Percentiles rank a stretch among this genome's conserved stretches.
Evolutionary conservation across 495 filamentous ascomycete genomes (phyloP).

Genomic region (Pyronema omphalodes): DNA sequence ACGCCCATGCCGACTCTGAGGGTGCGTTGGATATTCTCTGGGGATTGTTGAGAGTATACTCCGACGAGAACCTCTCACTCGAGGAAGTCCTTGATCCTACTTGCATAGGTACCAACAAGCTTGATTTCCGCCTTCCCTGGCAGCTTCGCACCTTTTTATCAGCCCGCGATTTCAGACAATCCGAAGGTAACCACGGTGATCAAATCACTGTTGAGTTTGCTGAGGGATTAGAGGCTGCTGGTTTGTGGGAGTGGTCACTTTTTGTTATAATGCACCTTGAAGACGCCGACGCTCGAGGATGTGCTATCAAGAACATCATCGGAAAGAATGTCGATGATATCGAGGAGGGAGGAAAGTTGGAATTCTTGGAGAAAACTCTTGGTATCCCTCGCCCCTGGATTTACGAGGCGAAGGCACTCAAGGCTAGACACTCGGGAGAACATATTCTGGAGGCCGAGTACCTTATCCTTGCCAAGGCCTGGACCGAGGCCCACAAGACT

Average conservation of each 20-base stretch:
- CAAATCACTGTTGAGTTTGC: constrained; percentile 51
- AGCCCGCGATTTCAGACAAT: constrained; percentile 35
- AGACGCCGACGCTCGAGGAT: constrained; percentile 40
- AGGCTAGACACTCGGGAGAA: constrained; percentile 47
- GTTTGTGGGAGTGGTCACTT: constrained; percentile 47
- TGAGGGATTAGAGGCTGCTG: constrained; percentile 46
- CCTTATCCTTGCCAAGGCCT: constrained; percentile 55
- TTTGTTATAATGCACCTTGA: constrained; percentile 66
- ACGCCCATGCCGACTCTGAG: constrained; percentile 11
- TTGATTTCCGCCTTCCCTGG: constrained; percentile 62
- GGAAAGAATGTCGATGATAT: constrained; percentile 43
- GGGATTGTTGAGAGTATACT: constrained; percentile 65
- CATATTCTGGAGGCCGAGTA: constrained; percentile 46
- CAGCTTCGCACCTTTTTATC: constrained; percentile 46
- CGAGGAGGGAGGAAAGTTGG: constrained; percentile 29
- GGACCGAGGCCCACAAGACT: constrained; percentile 64
- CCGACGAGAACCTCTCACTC: constrained; percentile 33
- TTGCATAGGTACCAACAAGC: constrained; percentile 43
- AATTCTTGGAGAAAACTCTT: constrained; percentile 38
- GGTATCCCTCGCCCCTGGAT: constrained; percentile 60
- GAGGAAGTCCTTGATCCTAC: constrained; percentile 37
- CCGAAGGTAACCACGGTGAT: constrained; percentile 40
- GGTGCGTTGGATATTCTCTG: constrained; percentile 62
- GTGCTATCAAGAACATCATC: constrained; percentile 49
- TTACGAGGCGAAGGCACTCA: constrained; percentile 69